phyloP scores from a whole-genome alignment of 768 basidiomycete genomes.

The Suillus paluster region DNA sequence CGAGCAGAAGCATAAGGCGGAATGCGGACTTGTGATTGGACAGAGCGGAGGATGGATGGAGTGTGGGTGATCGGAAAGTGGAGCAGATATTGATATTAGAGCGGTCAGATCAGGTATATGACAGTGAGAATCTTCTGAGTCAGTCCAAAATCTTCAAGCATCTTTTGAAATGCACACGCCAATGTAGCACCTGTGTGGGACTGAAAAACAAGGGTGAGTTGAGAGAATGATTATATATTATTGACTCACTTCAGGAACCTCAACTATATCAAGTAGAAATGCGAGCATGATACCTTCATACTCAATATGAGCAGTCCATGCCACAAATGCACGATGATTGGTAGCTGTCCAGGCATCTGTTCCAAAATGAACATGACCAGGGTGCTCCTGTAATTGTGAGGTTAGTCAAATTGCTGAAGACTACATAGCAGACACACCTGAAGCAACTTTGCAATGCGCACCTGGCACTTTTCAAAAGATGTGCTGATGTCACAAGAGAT shows the following conservation, averaged over 20 bases:
- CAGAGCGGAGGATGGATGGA: no score
- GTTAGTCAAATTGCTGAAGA: no score
- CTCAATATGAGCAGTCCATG: constrained; percentile 30
- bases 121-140: no score
- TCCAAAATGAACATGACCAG: no score
- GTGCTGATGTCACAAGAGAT: constrained; percentile 22
- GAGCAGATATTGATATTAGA: no score
- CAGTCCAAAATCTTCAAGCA: constrained; percentile 31
- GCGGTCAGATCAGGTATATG: no score
- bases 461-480: constrained; percentile 19
- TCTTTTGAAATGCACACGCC: constrained; percentile 16
- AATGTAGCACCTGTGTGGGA: no score
- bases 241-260: constrained; percentile 34
- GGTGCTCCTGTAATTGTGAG: constrained; percentile 22
- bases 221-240: constrained; percentile 1
- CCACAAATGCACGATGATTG: constrained; percentile 37
- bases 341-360: constrained; percentile 41
- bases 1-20: no score
- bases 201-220: no score
- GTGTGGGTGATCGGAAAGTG: no score
- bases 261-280: constrained; percentile 36
- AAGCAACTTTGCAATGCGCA: constrained; percentile 18
- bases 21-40: no score
- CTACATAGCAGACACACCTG: constrained; percentile 10
- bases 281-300: constrained; percentile 23